These are phyloP conservation scores for Stramenopiles sp. DNA, from an alignment of 352 stramenopile genomes.

Conservation along the genomic window DNA sequence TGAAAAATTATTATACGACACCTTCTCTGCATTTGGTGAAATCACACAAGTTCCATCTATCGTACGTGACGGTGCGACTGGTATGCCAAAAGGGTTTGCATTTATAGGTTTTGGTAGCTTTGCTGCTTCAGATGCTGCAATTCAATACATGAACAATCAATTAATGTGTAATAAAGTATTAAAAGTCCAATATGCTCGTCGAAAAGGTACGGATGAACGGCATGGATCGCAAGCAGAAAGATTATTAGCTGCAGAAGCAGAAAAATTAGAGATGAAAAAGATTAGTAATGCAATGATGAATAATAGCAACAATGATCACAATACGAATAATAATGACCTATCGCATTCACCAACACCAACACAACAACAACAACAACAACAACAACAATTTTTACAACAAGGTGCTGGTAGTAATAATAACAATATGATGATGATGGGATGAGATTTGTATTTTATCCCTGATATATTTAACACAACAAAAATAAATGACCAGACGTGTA, in stretches of 20 bases:
- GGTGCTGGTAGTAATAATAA: no score
- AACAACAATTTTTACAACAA: no score
- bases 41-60: conserved; percentile 87
- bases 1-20: conserved; percentile 97
- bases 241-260: conserved; percentile 51
- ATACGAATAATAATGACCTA: no score
- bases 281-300: no score
- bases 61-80: conserved; percentile 73
- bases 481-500: no score
- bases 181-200: conserved; percentile 94
- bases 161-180: conserved; percentile 84
- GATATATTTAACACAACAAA: no score
- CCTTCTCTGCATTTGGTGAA: conserved; percentile 91
- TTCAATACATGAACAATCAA: conserved; percentile 98
- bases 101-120: conserved; percentile 95
- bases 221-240: conserved; percentile 68
- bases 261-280: no score
- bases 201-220: conserved; percentile 80
- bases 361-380: no score
- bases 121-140: conserved; percentile 84
- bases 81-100: conserved; percentile 76
- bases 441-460: no score
- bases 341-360: no score
- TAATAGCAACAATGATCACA: no score
- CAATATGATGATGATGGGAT: no score